These are phyloP conservation scores for Fusarium albosuccineum DNA, from an alignment of 2,329 filamentous ascomycete genomes.

Conservation along the genomic window DNA sequence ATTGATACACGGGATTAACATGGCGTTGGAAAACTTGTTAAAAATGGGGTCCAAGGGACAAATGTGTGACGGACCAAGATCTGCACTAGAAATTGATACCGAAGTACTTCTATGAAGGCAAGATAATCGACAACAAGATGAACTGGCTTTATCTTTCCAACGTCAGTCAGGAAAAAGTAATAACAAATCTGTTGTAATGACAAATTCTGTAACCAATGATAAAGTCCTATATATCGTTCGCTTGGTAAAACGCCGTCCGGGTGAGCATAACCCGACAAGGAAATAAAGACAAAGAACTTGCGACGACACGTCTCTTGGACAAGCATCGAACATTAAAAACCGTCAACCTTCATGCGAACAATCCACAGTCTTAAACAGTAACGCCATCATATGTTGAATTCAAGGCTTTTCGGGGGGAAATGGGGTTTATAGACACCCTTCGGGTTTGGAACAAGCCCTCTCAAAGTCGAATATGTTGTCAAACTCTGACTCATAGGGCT, in stretches of 20 bases:
- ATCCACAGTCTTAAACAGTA: no score
- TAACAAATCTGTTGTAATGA: background rate
- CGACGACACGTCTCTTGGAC: background rate
- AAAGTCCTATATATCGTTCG: background rate
- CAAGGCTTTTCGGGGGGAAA: no score
- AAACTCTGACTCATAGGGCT: slow-evolving; percentile 1
- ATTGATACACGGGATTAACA: slow-evolving; percentile 71
- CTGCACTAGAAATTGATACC: background rate
- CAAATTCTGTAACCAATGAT: background rate
- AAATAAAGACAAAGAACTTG: background rate
- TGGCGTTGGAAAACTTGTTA: background rate
- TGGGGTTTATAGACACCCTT: no score
- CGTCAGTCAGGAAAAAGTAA: background rate
- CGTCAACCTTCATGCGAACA: no score
- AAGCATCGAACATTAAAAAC: no score
- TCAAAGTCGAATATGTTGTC: background rate
- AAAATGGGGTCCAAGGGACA: background rate
- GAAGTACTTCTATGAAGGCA: background rate
- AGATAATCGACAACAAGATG: background rate
- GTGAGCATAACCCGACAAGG: background rate
- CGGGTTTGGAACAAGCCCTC: background rate
- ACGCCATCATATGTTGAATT: no score
- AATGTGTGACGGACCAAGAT: background rate
- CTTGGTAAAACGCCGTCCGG: background rate
- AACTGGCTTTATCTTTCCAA: background rate